Evolutionary conservation across 2,329 filamentous ascomycete species (phyloP), one percentile per base, ranked within the genome.

Genomic region (Trichoderma sp.): DNA sequence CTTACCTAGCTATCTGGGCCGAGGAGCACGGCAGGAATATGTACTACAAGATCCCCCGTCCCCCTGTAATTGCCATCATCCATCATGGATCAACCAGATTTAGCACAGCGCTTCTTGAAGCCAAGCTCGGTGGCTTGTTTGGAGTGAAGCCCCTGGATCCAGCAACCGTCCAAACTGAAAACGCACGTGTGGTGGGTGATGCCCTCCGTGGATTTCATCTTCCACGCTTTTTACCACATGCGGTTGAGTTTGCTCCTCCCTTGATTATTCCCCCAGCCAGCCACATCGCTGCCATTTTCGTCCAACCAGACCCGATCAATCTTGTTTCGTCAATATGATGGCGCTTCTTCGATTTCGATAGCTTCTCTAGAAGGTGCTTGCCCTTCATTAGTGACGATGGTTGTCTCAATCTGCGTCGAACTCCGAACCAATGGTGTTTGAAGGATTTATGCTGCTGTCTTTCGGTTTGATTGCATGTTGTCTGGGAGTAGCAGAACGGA

Each of bases 121-220:
- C 54, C 44, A 50, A 64, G 12, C 34, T 51, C 55, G 56, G 56
- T 65, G 63, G 63, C 57, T 65, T 65, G 56, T 30, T 48, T 52
- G 50, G 62, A 51, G 51, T 34, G 58, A 39, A 63, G 51, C 59
- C 57, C 59, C 59, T 57, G 58, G 64, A 65, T 64, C 64, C 51
- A 66, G 19, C 34, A 30, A 44, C 34, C 34, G 34, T 10, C 34
- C 30, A 10, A 45, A 51, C 64, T 58, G 54, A 60, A 51, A 63
- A 63, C 39, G 34, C 64, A 66, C 51, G 64, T 54, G 64, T 66
- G 64, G 64, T 64, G 60, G 59, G 64, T 58, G 60, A 51, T 52
- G 44, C 30, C 26, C 24, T 39, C n/a, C 39, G 5, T 39, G 34
- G 34, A 39, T 39, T 1, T 34, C 9, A 34, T 10, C 0, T 39